Evolutionary conservation across 441 rosid species (phyloP).

Genomic region (Mallotus japonicus): DNA sequence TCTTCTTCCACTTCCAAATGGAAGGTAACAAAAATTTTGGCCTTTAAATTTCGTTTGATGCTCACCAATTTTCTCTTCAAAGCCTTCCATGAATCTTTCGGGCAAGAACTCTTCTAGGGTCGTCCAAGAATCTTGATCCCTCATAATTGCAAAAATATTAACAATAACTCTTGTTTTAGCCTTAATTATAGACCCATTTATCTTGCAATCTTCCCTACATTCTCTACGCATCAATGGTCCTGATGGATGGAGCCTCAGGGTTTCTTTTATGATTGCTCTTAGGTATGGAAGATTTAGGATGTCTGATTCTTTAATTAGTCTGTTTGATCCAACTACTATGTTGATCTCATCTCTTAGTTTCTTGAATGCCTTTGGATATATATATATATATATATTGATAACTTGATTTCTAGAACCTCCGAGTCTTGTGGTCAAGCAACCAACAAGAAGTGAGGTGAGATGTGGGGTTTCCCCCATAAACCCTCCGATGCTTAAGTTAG

Average conservation of each 20-base stretch:
- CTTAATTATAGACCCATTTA: constrained; percentile 35
- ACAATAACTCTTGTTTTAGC: constrained; percentile 42
- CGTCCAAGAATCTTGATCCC: constrained; percentile 43
- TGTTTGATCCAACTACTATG: constrained; percentile 32
- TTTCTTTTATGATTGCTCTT: constrained; percentile 45
- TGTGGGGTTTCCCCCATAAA: too few relatives aligned
- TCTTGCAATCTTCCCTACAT: constrained; percentile 36
- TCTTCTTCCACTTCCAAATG: constrained; percentile 57
- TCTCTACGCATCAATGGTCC: constrained; percentile 50
- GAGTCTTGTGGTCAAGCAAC: too few relatives aligned
- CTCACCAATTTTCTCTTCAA: constrained; percentile 41
- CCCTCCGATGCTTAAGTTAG: too few relatives aligned
- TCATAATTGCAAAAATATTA: constrained; percentile 48
- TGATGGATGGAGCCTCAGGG: constrained; percentile 50
- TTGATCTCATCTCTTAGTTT: constrained; percentile 51
- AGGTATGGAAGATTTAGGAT: constrained; percentile 40
- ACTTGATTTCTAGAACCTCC: too few relatives aligned
- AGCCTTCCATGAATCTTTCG: constrained; percentile 39
- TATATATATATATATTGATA: too few relatives aligned
- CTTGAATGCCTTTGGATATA: constrained; percentile 41
- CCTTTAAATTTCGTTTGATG: constrained; percentile 72
- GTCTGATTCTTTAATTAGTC: constrained; percentile 39
- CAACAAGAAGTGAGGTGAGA: too few relatives aligned
- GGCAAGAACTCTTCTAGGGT: constrained; percentile 42
- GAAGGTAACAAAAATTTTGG: constrained; percentile 54